phyloP scores from a whole-genome alignment of 352 stramenopile genomes.

The Sclerospora graminicola region DNA sequence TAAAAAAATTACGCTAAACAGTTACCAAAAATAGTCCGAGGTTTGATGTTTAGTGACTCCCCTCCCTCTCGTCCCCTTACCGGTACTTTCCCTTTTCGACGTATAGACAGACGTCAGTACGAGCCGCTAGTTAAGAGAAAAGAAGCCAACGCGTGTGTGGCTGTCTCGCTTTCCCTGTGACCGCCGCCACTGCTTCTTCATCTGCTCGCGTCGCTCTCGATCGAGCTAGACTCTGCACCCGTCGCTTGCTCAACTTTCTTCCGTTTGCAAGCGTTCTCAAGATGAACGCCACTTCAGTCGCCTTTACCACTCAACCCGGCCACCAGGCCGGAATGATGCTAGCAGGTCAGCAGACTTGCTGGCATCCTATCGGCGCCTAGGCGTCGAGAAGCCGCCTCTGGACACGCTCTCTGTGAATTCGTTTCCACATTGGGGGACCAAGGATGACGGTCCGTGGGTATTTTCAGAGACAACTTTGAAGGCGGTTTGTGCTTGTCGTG shows the following conservation, averaged over 20 bases:
- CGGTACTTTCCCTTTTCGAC: conserved; percentile 13
- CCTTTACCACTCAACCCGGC: conserved; percentile 11
- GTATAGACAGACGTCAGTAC: too few relatives aligned
- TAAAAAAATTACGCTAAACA: too few relatives aligned
- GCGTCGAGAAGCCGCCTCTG: conserved; percentile 13
- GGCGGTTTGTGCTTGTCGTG: conserved; percentile 9
- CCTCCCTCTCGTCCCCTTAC: background rate
- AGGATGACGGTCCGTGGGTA: conserved; percentile 5
- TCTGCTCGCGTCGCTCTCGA: conserved; percentile 20
- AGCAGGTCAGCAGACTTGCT: conserved; percentile 6
- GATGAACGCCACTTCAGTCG: conserved; percentile 19
- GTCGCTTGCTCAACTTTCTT: conserved; percentile 12
- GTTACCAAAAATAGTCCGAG: too few relatives aligned
- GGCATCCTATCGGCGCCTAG: conserved; percentile 20
- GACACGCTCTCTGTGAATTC: conserved; percentile 7
- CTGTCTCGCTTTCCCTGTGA: conserved; percentile 13
- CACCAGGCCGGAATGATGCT: conserved; percentile 2
- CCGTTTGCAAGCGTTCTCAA: conserved; percentile 13
- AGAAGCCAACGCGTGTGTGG: conserved; percentile 18
- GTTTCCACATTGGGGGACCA: conserved; percentile 1
- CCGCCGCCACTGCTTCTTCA: conserved; percentile 19
- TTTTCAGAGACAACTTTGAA: conserved; percentile 6
- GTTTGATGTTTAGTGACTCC: too few relatives aligned
- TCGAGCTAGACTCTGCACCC: conserved; percentile 27
- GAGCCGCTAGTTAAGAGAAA: conserved; percentile 8